Conservation (phyloP, 129 eudicot species). For the Flaveria bidentis region DNA sequence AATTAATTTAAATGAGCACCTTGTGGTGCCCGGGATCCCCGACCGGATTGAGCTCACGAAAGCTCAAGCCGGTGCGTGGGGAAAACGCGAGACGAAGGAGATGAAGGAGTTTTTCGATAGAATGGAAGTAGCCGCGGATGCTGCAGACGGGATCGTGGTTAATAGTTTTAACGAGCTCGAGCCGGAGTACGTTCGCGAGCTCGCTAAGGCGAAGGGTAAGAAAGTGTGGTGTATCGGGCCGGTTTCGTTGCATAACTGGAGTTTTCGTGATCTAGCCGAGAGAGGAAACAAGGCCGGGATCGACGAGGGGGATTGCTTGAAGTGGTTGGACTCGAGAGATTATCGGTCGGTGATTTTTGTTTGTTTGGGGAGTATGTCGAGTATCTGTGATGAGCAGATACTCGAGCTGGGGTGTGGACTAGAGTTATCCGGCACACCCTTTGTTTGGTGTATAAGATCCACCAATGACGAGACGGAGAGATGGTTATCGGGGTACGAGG, state of each 20-base stretch:
- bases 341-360: slow-evolving; percentile 49
- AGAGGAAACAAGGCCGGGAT: slow-evolving; percentile 62
- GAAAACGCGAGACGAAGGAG: slow-evolving; percentile 22
- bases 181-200: slow-evolving; percentile 42
- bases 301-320: slow-evolving; percentile 38
- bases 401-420: slow-evolving; percentile 63
- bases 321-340: slow-evolving; percentile 46
- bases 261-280: slow-evolving; percentile 37
- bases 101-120: slow-evolving; percentile 32
- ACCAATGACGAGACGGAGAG: slow-evolving; percentile 36
- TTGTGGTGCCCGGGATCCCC: slow-evolving; percentile 34
- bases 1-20: slow-evolving; percentile 30
- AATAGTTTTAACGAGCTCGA: slow-evolving; percentile 70
- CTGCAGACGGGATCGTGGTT: slow-evolving; percentile 49
- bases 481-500: slow-evolving; percentile 48
- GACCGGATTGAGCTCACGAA: slow-evolving; percentile 37
- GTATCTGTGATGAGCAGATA: slow-evolving; percentile 33
- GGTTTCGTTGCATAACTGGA: slow-evolving; percentile 49
- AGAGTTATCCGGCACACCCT: slow-evolving; percentile 44
- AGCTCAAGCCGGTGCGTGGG: slow-evolving; percentile 38
- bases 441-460: slow-evolving; percentile 49
- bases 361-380: slow-evolving; percentile 63
- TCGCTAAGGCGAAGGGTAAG: slow-evolving; percentile 31
- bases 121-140: slow-evolving; percentile 32
- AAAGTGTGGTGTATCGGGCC: slow-evolving; percentile 76